phyloP scores from a whole-genome alignment of 768 basidiomycete genomes.

The Termitomyces sp. region DNA sequence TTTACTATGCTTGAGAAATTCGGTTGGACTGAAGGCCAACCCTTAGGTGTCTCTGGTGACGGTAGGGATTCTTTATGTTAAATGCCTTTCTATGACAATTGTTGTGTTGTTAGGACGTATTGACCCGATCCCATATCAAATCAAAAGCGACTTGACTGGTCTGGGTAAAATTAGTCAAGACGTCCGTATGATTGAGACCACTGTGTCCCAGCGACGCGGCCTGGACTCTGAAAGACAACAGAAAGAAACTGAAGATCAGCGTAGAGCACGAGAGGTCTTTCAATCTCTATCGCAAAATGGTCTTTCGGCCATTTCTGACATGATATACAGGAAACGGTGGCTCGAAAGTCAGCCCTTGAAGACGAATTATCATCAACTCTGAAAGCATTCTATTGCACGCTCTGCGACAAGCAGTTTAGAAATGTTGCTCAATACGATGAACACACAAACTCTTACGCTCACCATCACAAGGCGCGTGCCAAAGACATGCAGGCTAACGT shows the following conservation, averaged over 20 bases:
- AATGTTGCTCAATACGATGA: conserved; percentile 86
- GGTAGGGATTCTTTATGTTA: conserved; percentile 34
- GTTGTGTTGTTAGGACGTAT: conserved; percentile 50
- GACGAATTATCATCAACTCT: conserved; percentile 65
- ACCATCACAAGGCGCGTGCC: conserved; percentile 79
- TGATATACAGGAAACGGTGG: conserved; percentile 47
- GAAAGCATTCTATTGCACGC: conserved; percentile 70
- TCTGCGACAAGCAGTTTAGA: conserved; percentile 86
- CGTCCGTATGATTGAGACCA: conserved; percentile 78
- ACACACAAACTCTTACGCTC: conserved; percentile 85
- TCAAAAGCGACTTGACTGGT: conserved; percentile 74
- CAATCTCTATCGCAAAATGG: not conserved
- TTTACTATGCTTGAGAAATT: conserved; percentile 76
- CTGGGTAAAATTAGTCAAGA: conserved; percentile 78
- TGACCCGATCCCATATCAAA: conserved; percentile 77
- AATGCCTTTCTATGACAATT: not conserved
- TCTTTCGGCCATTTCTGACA: not conserved
- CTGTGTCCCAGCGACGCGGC: conserved; percentile 74
- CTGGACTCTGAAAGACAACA: conserved; percentile 78
- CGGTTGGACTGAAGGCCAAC: conserved; percentile 78
- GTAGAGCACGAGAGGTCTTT: conserved; percentile 60
- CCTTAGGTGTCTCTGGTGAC: conserved; percentile 69
- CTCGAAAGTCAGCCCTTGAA: conserved; percentile 58
- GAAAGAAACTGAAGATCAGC: conserved; percentile 77
- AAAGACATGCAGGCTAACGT: conserved; percentile 77